These are phyloP conservation scores for Vicia faba DNA, from an alignment of 306 rosid species.

Conservation along the genomic window DNA sequence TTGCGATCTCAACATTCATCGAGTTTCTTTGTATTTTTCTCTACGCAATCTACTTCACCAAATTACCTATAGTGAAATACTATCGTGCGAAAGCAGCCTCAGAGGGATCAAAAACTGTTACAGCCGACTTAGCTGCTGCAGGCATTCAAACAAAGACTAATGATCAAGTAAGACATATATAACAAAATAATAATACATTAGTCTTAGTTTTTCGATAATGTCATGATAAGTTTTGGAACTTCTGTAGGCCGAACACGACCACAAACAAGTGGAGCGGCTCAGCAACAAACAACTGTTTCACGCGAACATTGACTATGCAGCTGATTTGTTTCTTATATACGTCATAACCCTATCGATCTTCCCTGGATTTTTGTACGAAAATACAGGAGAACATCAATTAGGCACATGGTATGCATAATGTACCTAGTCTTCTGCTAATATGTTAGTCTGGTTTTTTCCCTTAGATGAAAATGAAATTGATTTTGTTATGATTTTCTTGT, in stretches of 20 bases:
- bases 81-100: constrained; percentile 80
- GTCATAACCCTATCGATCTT: constrained; percentile 70
- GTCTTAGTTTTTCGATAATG: neutral
- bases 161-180: constrained; percentile 46
- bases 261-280: constrained; percentile 48
- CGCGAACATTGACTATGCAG: constrained; percentile 61
- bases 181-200: neutral
- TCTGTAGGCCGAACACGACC: constrained; percentile 46
- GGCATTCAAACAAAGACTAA: constrained; percentile 50
- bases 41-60: constrained; percentile 71
- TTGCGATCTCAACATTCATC: constrained; percentile 57
- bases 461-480: no score
- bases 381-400: constrained; percentile 74
- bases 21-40: constrained; percentile 70
- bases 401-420: no score
- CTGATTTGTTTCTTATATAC: constrained; percentile 61
- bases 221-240: neutral
- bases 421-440: no score
- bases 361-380: constrained; percentile 87
- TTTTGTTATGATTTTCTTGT: no score
- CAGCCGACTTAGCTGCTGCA: constrained; percentile 82
- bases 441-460: no score
- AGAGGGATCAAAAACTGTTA: constrained; percentile 84
- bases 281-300: constrained; percentile 55
- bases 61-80: constrained; percentile 72